Evolutionary conservation across 2,329 filamentous ascomycete genomes (phyloP).

Genomic region (Botryotinia convoluta): DNA sequence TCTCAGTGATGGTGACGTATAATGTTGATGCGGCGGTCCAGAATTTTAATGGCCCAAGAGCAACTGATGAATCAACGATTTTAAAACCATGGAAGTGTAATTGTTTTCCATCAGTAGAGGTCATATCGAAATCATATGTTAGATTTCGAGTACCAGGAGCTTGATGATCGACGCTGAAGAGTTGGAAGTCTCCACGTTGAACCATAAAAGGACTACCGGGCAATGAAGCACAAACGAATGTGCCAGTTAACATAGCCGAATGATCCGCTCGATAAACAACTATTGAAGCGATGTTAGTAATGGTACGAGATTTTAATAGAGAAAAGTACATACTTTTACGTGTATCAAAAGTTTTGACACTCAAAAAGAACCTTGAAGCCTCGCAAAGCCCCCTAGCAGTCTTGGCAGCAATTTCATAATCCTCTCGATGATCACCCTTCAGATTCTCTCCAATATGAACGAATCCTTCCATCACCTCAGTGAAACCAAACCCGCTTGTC

Average conservation of each 20-base stretch:
- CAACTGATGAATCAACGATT: constrained; percentile 58
- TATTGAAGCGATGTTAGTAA: constrained; percentile 12
- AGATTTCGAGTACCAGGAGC: constrained; percentile 58
- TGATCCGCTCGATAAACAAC: constrained; percentile 49
- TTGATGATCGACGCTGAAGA: constrained; percentile 54
- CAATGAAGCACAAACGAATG: constrained; percentile 55
- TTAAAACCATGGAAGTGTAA: constrained; percentile 63
- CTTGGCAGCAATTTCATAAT: constrained; percentile 53
- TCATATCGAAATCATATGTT: constrained; percentile 61
- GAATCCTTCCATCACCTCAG: constrained; percentile 63
- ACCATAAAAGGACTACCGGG: constrained; percentile 60
- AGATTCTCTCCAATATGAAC: constrained; percentile 49
- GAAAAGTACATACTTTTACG: constrained; percentile 39
- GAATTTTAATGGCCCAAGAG: constrained; percentile 54
- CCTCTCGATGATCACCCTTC: constrained; percentile 47
- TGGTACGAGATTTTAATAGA: background rate
- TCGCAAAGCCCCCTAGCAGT: constrained; percentile 54
- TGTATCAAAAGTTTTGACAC: constrained; percentile 55
- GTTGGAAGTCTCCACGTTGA: constrained; percentile 53
- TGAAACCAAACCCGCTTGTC: constrained; percentile 56
- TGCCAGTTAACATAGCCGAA: constrained; percentile 55
- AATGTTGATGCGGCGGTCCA: constrained; percentile 62
- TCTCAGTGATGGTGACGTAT: constrained; percentile 55
- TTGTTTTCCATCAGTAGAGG: constrained; percentile 49
- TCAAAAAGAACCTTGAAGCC: constrained; percentile 57